Conservation (phyloP, 1,139 yeast species). For the Geotrichum cucujoidarum region DNA sequence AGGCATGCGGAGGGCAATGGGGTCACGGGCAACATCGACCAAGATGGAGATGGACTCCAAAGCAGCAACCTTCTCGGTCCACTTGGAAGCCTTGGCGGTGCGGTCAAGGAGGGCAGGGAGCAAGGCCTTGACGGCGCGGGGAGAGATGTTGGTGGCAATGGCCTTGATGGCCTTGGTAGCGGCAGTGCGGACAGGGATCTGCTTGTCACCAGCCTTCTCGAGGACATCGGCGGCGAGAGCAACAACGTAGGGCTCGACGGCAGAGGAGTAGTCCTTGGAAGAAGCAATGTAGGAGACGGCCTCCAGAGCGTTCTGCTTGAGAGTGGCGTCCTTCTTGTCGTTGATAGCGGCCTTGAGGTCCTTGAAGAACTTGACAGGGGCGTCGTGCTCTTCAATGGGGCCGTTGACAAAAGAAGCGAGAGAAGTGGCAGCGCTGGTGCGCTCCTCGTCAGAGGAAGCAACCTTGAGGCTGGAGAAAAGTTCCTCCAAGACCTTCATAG, state of each 20-base stretch:
- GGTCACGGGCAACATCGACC: constrained; percentile 93
- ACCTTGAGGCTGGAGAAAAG: constrained; percentile 88
- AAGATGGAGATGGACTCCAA: constrained; percentile 77
- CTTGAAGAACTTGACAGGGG: constrained; percentile 81
- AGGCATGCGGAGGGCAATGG: constrained; percentile 97
- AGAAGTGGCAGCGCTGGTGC: constrained; percentile 82
- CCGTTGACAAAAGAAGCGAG: constrained; percentile 94
- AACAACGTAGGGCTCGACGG: constrained; percentile 93
- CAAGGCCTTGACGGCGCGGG: constrained; percentile 85
- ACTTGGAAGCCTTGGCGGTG: constrained; percentile 75
- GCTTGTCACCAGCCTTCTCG: constrained; percentile 86
- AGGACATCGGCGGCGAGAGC: constrained; percentile 65
- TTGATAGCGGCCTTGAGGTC: constrained; percentile 71
- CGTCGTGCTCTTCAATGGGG: constrained; percentile 96
- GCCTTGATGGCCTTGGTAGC: constrained; percentile 72
- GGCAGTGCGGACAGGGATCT: constrained; percentile 62
- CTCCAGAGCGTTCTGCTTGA: constrained; percentile 68
- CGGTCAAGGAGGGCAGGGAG: constrained; percentile 73
- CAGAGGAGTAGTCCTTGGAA: constrained; percentile 72
- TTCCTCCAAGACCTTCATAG: constrained; percentile 75
- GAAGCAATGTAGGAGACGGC: constrained; percentile 85
- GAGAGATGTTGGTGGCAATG: constrained; percentile 78
- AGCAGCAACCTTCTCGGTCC: constrained; percentile 97
- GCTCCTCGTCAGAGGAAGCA: constrained; percentile 70
- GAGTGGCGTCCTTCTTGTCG: constrained; percentile 65